Evolutionary conservation across 2,329 filamentous ascomycete species (phyloP), one percentile per base, ranked within the genome.

Genomic region (Ascochyta pisi): DNA sequence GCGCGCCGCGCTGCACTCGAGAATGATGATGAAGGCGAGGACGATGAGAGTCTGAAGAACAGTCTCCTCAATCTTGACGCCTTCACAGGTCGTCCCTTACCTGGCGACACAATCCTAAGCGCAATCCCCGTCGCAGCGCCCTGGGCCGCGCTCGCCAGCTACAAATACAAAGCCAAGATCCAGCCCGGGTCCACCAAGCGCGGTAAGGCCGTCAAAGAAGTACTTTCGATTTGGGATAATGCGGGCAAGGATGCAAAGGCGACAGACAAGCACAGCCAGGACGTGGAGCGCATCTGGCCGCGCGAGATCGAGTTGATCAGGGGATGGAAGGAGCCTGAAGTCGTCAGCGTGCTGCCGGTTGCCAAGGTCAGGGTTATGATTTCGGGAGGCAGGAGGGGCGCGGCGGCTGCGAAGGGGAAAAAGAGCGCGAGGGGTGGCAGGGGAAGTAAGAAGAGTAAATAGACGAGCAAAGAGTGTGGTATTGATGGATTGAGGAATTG

Each of bases 151-250:
- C 73, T 88, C 50, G 77, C 81, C 77, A 85, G 84, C 52, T 90
- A 89, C 77, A 97, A 97, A 77, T 98, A 97, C 81, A 96, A 96
- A 76, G 91, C 88, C 50, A 99, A 99, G 80, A 76, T 99, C 66
- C 95, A 98, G 77, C 95, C 95, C 0, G 95, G 95, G 0, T 78
- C 87, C 0, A 84, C 89, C 61, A 99, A 98, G 82, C 96, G 96
- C 79, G 94, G 95, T 9, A 98, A 97, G 74, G 93, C 92, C 0
- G 87, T 96, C 43, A 91, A 91, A 73, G 94, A 98, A 76, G 89
- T 98, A 29, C 77, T 98, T n/a, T 86, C 88, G 44, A 84, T 85
- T 57, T 97, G 94, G 93, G 83, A 89, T 62, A 76, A 82, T 19
- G 91, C 87, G 45, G 84, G 86, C 6, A 81, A 79, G 49, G 81